Conservation (phyloP, 1,284 basidiomycete genomes). For the Cyathus olla region DNA sequence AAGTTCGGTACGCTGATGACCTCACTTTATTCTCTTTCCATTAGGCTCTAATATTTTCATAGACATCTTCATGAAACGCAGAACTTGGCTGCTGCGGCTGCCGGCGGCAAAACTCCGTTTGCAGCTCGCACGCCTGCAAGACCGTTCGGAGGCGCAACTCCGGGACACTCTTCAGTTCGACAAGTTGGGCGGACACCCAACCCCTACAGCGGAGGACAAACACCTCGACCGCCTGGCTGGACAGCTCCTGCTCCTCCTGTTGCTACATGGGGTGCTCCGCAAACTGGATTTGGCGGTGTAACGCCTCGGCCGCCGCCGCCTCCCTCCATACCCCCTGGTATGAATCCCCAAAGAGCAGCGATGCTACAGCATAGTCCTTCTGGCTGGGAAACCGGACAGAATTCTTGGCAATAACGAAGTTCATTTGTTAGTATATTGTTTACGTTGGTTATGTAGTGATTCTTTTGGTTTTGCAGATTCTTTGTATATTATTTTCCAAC, state of each 20-base stretch:
- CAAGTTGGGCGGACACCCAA: slow-evolving; percentile 80
- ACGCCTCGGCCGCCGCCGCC: slow-evolving; percentile 66
- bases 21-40: slow-evolving; percentile 7
- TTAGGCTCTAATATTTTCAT: slow-evolving; percentile 13
- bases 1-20: slow-evolving; percentile 73
- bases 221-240: slow-evolving; percentile 37
- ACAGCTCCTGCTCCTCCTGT: slow-evolving; percentile 45
- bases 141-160: slow-evolving; percentile 74
- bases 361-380: slow-evolving; percentile 64
- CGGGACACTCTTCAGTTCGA: slow-evolving; percentile 80
- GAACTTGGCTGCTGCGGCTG: slow-evolving; percentile 66
- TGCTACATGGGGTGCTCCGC: not conserved
- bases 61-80: slow-evolving; percentile 87
- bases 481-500: too few relatives aligned
- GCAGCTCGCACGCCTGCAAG: slow-evolving; percentile 82
- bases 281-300: slow-evolving; percentile 62
- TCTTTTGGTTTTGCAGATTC: too few relatives aligned
- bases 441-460: too few relatives aligned
- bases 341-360: slow-evolving; percentile 73
- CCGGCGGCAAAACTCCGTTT: slow-evolving; percentile 85
- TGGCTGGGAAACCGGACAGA: slow-evolving; percentile 25
- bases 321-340: slow-evolving; percentile 56
- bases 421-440: too few relatives aligned
- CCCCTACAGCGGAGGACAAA: slow-evolving; percentile 70
- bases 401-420: not conserved